phyloP scores from a whole-genome alignment of 208 protist species.

The Leishmania tarentolae region DNA sequence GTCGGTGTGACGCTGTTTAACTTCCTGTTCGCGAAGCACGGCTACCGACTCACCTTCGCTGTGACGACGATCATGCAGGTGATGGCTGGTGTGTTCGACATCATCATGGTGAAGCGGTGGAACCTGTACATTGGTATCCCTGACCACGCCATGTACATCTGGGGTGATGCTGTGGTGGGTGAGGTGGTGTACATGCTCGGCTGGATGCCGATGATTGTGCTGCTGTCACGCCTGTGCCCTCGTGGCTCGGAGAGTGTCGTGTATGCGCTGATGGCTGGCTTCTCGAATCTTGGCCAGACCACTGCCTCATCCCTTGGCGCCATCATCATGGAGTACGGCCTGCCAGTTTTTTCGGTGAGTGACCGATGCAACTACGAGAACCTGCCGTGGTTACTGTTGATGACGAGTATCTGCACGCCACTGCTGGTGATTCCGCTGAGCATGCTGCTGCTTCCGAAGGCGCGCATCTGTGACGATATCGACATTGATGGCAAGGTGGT shows the following conservation, averaged over 20 bases:
- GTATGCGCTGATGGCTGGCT: constrained; percentile 77
- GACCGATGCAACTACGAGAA: constrained; percentile 60
- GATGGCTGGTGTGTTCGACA: constrained; percentile 41
- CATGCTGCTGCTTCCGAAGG: constrained; percentile 49
- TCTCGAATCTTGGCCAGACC: constrained; percentile 62
- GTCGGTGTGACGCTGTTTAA: constrained; percentile 52
- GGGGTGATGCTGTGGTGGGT: constrained; percentile 62
- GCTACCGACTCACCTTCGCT: constrained; percentile 54
- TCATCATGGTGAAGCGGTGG: constrained; percentile 75
- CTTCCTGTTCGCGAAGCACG: constrained; percentile 58
- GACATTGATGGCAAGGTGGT: constrained; percentile 45
- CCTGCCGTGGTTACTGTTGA: constrained; percentile 44
- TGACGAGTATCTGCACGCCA: constrained; percentile 48
- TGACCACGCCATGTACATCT: constrained; percentile 65
- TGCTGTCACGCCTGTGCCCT: constrained; percentile 80
- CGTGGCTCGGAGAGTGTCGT: constrained; percentile 74
- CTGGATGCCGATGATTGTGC: constrained; percentile 74
- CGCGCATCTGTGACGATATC: constrained; percentile 53
- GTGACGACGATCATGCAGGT: constrained; percentile 39
- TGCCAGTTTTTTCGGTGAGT: constrained; percentile 32
- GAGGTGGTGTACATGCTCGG: constrained; percentile 63
- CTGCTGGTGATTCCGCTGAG: constrained; percentile 48
- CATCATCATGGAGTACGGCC: constrained; percentile 51
- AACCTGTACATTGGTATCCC: constrained; percentile 50
- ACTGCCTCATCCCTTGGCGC: constrained; percentile 44